Conservation (phyloP, 768 basidiomycete species). For the Pleurotus cornucopiae region DNA sequence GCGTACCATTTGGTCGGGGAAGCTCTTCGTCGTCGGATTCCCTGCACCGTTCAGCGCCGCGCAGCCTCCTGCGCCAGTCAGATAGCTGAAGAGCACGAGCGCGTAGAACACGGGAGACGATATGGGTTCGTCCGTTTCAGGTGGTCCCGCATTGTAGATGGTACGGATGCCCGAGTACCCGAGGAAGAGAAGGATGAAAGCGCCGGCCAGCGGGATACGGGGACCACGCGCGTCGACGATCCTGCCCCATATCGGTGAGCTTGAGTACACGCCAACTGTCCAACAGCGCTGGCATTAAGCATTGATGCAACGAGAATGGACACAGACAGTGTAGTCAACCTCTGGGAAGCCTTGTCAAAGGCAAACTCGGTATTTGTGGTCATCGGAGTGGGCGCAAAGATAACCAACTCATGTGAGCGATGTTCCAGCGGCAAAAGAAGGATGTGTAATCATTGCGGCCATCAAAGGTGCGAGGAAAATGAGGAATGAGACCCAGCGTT, state of each 20-base stretch:
- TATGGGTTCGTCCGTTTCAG: constrained; percentile 26
- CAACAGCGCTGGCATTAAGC: not conserved
- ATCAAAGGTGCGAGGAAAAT: too few species aligned
- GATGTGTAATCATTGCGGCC: too few species aligned
- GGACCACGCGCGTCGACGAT: constrained; percentile 76
- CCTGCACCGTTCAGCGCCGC: constrained; percentile 64
- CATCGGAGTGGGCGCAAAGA: too few species aligned
- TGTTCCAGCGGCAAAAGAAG: too few species aligned
- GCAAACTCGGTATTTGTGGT: too few species aligned
- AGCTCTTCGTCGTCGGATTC: constrained; percentile 82
- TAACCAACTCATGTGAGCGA: too few species aligned
- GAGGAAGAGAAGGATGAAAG: constrained; percentile 55
- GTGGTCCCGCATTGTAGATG: constrained; percentile 57
- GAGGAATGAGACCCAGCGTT: too few species aligned
- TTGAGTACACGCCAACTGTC: constrained; percentile 67
- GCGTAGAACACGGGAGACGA: constrained; percentile 40
- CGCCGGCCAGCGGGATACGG: constrained; percentile 54
- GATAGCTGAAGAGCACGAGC: constrained; percentile 59
- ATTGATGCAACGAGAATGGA: constrained; percentile 49
- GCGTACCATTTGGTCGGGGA: constrained; percentile 59
- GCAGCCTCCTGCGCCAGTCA: constrained; percentile 77
- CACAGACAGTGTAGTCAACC: constrained; percentile 44
- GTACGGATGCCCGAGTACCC: constrained; percentile 76
- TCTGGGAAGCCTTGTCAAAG: not conserved
- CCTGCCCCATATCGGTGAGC: constrained; percentile 78